Evolutionary conservation across 78 protist genomes (phyloP), one percentile per base, ranked within the genome.

Genomic region (Parvularia atlantis): DNA sequence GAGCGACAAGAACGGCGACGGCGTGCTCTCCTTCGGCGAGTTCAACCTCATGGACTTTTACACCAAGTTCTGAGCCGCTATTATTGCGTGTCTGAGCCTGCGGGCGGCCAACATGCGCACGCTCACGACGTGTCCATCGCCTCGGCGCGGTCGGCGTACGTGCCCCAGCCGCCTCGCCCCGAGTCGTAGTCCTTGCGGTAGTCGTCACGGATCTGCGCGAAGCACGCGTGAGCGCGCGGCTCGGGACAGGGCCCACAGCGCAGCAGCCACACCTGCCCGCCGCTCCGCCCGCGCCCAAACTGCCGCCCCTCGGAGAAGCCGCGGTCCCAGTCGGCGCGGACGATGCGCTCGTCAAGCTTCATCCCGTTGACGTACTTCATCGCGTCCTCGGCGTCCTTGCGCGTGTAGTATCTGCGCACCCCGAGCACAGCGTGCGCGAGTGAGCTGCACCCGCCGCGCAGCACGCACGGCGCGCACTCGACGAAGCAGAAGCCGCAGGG

Each of bases 401-500:
- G 67, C n/a, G 70, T 36, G 77, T 76, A 81, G 69, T 84, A 94
- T 74, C 95, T 91, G 62, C 0, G 39, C 20, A 33, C 31, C 14
- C 6, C 19, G 54, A 41, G 46, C 22, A 17, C 7, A 41, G 40
- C 22, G 24, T 20, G 37, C 13, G 26, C 60, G 35, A 3, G 3
- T 16, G 35, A 28, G 19, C 10, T 28, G 60, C 37, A 33, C 60
- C 5, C 30, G 62, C 62, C 20, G 19, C 19, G 20, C 36, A 5
- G 30, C 26, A 30, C 17, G 6, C 1, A 56, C 28, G 37, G 30
- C 3, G 67, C 88, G 22, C 43, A 92, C 90, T 95, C 97, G 31
- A 95, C 92, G 76, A 95, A 95, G 83, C 93, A 84, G 50, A 93
- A 93, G 2, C 98, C 98, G 72, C 97, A 92, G 17, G 98, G 98